Evolutionary conservation across 768 basidiomycete species (phyloP).

Genomic region (Kwoniella sp.): DNA sequence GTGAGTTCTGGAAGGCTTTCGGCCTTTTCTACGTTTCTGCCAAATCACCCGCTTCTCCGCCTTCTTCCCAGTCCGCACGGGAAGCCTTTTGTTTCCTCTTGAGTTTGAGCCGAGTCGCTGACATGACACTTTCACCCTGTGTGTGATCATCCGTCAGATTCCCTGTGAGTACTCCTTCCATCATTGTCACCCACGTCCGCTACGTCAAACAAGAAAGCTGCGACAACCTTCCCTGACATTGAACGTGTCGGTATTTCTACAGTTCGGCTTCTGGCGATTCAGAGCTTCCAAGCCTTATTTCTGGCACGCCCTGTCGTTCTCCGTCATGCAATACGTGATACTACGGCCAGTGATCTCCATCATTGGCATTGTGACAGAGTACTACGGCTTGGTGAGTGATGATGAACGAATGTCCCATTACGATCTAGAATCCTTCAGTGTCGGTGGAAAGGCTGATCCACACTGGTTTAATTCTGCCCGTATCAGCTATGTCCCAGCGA

Average conservation of each 20-base stretch:
- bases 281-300: conserved; percentile 68
- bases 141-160: conserved; percentile 15
- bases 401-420: background rate
- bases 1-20: conserved; percentile 15
- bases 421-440: background rate
- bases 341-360: conserved; percentile 71
- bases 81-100: too few species aligned
- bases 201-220: too few species aligned
- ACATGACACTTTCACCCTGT: background rate
- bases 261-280: conserved; percentile 76
- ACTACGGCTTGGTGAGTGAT: conserved; percentile 60
- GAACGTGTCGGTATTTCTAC: background rate
- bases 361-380: conserved; percentile 76
- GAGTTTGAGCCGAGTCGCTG: too few species aligned
- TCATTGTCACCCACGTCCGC: background rate
- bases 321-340: conserved; percentile 84
- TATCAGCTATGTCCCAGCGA: conserved; percentile 34
- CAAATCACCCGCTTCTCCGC: too few species aligned
- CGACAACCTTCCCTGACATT: background rate
- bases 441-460: background rate
- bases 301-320: conserved; percentile 69
- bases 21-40: too few species aligned
- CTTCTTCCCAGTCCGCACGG: too few species aligned
- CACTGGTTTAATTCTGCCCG: background rate
- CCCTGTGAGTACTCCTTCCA: conserved; percentile 15